Conservation (phyloP, 108 stramenopile genomes). For the Nitzschia sp. region DNA sequence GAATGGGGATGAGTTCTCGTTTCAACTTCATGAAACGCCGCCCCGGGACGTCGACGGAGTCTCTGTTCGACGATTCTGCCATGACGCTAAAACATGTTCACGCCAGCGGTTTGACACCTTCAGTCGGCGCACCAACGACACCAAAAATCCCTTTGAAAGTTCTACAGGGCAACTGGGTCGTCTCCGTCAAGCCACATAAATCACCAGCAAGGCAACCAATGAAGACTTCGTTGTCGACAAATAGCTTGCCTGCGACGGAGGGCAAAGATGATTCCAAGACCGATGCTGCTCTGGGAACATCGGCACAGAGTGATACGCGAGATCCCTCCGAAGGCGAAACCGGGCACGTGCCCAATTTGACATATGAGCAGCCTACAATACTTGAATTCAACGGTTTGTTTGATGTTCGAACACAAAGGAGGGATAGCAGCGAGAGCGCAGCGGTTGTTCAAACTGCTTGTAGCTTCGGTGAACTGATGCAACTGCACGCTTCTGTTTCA, state of each 20-base stretch:
- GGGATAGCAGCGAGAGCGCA: background rate
- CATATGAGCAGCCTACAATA: too few relatives aligned
- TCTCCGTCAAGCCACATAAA: slow-evolving; percentile 18
- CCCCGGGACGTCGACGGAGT: background rate
- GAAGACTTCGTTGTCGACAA: too few relatives aligned
- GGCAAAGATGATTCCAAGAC: background rate
- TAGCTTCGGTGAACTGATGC: slow-evolving; percentile 17
- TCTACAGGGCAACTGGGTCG: slow-evolving; percentile 32
- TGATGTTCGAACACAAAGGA: background rate
- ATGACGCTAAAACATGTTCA: slow-evolving; percentile 20
- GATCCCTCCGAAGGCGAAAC: background rate
- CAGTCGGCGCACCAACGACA: background rate
- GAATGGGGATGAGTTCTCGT: slow-evolving; percentile 1
- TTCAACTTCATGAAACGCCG: slow-evolving; percentile 28
- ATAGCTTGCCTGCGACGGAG: too few relatives aligned
- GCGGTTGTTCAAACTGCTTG: background rate
- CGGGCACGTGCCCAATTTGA: too few relatives aligned
- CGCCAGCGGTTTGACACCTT: background rate
- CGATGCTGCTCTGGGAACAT: background rate
- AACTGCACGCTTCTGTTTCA: slow-evolving; percentile 22
- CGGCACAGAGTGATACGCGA: background rate
- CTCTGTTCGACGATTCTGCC: slow-evolving; percentile 6
- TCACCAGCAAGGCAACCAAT: too few relatives aligned
- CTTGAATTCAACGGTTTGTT: too few relatives aligned
- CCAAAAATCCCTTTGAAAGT: slow-evolving; percentile 14